Evolutionary conservation across 2,329 filamentous ascomycete genomes (phyloP), one percentile per base, ranked within the genome.

Genomic region (Calonectria hawksworthii): DNA sequence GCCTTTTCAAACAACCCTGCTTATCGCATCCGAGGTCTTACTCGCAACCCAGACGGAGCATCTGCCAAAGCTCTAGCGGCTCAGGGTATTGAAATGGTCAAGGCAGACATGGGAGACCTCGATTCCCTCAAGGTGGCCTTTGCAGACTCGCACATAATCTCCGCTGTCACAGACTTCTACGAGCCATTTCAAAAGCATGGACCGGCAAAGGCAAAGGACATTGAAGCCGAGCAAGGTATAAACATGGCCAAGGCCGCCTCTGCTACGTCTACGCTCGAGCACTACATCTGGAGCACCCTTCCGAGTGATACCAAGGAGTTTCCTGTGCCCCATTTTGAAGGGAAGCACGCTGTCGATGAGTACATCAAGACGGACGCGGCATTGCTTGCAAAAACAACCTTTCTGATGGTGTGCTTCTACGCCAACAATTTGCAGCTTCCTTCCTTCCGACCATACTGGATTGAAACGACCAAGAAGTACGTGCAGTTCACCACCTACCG

Each of bases 101-200:
- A 71, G n/a, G 69, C 69, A 4, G 69, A 71, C 36, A 21, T 71
- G 16, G 61, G 51, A 36, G 50, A 71, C 13, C 11, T 41, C 3
- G 34, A 52, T 14, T 71, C 69, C 9, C 36, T 71, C 11, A 71
- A 71, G 50, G 16, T 50, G 14, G 69, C 69, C 28, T 66, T 71
- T 47, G 59, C 50, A 13, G 69, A 61, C 2, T 71, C 69, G 7
- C 38, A 63, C 21, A 41, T 50, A 3, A 71, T 71, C 34, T 71
- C 26, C 10, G 69, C 59, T 0, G 69, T 71, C 9, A 71, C 69
- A 1, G 61, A 66, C 61, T 71, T 71, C 14, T 71, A 50, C n/a
- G 16, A 36, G 13, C 28, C 32, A 14, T 66, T 51, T 23, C 28
- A 51, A 18, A 51, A 66, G 30, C 32, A 66, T 38, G 63, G 69